phyloP scores from a whole-genome alignment of 1,284 basidiomycete genomes.

The Somion occarium region DNA sequence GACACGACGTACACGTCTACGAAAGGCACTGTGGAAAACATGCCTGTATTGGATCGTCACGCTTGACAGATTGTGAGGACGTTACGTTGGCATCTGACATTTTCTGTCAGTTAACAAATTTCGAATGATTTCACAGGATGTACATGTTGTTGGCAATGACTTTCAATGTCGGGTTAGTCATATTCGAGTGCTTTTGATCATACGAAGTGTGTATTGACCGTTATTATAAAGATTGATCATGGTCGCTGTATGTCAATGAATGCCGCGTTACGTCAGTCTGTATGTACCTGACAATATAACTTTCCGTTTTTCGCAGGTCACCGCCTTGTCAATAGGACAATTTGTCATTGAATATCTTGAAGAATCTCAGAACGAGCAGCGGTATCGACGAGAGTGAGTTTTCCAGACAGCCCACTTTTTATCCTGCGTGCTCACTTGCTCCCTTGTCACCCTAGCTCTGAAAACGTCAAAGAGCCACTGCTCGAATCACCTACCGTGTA shows the following conservation, averaged over 20 bases:
- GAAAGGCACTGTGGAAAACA: constrained; percentile 47
- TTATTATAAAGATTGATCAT: constrained; percentile 42
- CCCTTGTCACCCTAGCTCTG: constrained; percentile 15
- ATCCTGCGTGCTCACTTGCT: background rate
- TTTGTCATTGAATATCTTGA: constrained; percentile 48
- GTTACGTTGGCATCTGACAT: background rate
- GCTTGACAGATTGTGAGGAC: constrained; percentile 53
- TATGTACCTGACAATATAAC: too few relatives aligned
- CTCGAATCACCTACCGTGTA: constrained; percentile 23
- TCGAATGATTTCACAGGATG: constrained; percentile 33
- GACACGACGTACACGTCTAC: constrained; percentile 36
- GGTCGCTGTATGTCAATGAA: constrained; percentile 39
- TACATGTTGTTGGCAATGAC: constrained; percentile 74
- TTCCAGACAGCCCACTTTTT: background rate
- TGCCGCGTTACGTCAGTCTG: too few relatives aligned
- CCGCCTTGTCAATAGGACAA: constrained; percentile 50
- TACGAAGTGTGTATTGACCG: background rate
- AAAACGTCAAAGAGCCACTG: constrained; percentile 32
- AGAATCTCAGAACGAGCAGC: constrained; percentile 8
- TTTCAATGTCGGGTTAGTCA: constrained; percentile 57
- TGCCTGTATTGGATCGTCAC: constrained; percentile 52
- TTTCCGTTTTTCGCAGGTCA: constrained; percentile 42
- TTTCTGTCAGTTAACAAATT: constrained; percentile 7
- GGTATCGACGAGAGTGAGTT: constrained; percentile 21
- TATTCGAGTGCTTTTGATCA: background rate